Percentiles rank a stretch among this genome's conserved stretches.
Conservation (phyloP, 2,329 filamentous ascomycete species). For the Xylaria sp. region DNA sequence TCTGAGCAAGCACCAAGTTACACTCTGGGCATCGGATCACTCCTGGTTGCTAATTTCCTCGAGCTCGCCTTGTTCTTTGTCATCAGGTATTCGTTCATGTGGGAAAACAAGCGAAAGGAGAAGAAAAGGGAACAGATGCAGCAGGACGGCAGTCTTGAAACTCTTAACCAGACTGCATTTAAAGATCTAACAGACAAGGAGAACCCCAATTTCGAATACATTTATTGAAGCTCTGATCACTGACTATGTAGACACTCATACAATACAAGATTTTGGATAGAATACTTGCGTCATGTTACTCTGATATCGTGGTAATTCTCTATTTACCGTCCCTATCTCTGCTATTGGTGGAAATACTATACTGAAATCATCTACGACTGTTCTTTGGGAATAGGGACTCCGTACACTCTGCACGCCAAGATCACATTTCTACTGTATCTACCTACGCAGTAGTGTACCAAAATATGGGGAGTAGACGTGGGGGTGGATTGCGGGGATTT, state of each 20-base stretch:
- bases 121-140: conserved; percentile 15
- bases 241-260: background rate
- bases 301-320: background rate
- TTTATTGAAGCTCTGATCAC: background rate
- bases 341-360: background rate
- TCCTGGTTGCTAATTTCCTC: conserved; percentile 14
- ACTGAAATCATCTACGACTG: no score
- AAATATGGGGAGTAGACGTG: no score
- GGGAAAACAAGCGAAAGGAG: conserved; percentile 18
- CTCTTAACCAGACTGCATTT: conserved; percentile 17
- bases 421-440: no score
- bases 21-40: conserved; percentile 7
- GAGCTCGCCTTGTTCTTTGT: conserved; percentile 11
- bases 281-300: background rate
- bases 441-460: no score
- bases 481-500: no score
- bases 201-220: conserved; percentile 20
- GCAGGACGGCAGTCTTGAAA: conserved; percentile 7
- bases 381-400: no score
- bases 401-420: no score
- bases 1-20: conserved; percentile 16
- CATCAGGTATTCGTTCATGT: conserved; percentile 9
- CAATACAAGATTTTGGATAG: background rate
- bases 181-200: conserved; percentile 22
- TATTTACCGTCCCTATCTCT: background rate